Evolutionary conservation across 495 filamentous ascomycete genomes (phyloP).

Genomic region (Penicillium canariense): DNA sequence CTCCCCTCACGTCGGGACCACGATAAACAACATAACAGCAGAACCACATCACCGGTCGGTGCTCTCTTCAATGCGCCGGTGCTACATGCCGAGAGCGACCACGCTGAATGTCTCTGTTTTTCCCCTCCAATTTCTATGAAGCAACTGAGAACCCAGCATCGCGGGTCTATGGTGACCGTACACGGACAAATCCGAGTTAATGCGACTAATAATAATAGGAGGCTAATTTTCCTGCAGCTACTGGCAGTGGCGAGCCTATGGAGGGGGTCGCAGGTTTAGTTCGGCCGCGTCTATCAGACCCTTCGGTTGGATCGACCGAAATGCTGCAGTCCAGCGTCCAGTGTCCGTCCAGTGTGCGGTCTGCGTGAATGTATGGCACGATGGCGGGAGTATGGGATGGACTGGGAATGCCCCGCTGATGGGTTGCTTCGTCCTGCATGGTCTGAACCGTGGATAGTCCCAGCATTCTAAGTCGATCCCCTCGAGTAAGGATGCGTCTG

Average conservation of each 20-base stretch:
- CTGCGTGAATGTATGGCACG: too few species aligned
- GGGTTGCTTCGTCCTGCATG: slow-evolving; percentile 12
- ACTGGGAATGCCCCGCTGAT: slow-evolving; percentile 9
- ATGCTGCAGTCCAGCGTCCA: too few species aligned
- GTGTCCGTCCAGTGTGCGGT: too few species aligned
- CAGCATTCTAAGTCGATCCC: slow-evolving; percentile 25
- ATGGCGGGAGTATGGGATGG: too few species aligned
- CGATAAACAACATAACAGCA: not conserved
- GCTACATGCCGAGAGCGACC: too few species aligned
- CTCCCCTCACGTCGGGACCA: slow-evolving; percentile 6
- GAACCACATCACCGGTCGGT: too few species aligned
- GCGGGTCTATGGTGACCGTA: too few species aligned
- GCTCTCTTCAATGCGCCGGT: too few species aligned
- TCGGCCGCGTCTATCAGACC: slow-evolving; percentile 17
- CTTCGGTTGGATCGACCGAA: slow-evolving; percentile 20
- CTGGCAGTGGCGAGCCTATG: slow-evolving; percentile 11
- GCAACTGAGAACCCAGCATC: too few species aligned
- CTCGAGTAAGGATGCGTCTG: slow-evolving; percentile 3
- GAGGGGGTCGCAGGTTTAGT: slow-evolving; percentile 9
- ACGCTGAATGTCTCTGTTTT: not conserved
- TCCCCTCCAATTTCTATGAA: too few species aligned
- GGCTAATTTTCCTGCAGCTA: slow-evolving; percentile 3
- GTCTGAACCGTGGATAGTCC: slow-evolving; percentile 3
- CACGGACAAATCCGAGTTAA: not conserved
- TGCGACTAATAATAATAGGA: not conserved